A percentile compares a stretch with the other conserved stretches of the same genome.
Conservation (phyloP, 345 rosid genomes). For the Salix viminalis region DNA sequence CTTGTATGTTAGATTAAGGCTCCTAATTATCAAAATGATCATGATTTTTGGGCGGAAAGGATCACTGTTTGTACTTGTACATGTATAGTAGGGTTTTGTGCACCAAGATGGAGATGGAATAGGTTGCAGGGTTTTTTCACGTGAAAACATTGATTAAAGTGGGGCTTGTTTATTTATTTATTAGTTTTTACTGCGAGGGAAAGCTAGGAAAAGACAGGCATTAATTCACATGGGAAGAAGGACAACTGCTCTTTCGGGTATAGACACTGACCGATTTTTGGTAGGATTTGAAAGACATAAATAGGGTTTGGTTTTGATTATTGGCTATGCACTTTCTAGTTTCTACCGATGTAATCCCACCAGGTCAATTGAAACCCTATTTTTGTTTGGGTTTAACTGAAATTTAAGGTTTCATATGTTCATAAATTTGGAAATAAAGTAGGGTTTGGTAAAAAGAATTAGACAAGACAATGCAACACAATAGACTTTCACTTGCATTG, state of each 20-base stretch:
- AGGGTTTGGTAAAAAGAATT: too few species aligned
- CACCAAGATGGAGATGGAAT: background rate
- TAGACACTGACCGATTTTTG: background rate
- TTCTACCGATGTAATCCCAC: background rate
- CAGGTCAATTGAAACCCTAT: background rate
- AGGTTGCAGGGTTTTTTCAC: slow-evolving; percentile 23
- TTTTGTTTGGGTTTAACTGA: background rate
- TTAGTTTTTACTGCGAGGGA: background rate
- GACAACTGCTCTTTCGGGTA: slow-evolving; percentile 1
- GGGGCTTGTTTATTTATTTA: background rate
- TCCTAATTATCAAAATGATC: background rate
- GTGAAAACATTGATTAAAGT: slow-evolving; percentile 14
- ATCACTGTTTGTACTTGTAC: too few species aligned
- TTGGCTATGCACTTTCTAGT: background rate
- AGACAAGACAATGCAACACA: too few species aligned
- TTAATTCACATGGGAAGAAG: slow-evolving; percentile 23
- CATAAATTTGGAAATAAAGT: background rate
- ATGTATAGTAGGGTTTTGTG: background rate
- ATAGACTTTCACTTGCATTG: too few species aligned
- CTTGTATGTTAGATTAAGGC: background rate
- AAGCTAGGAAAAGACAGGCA: background rate
- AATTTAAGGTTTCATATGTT: background rate
- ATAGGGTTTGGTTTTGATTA: background rate
- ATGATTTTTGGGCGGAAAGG: background rate
- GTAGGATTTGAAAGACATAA: slow-evolving; percentile 5